Conservation (phyloP, 768 basidiomycete genomes). For the Tylopilus rubrobrunneus region DNA sequence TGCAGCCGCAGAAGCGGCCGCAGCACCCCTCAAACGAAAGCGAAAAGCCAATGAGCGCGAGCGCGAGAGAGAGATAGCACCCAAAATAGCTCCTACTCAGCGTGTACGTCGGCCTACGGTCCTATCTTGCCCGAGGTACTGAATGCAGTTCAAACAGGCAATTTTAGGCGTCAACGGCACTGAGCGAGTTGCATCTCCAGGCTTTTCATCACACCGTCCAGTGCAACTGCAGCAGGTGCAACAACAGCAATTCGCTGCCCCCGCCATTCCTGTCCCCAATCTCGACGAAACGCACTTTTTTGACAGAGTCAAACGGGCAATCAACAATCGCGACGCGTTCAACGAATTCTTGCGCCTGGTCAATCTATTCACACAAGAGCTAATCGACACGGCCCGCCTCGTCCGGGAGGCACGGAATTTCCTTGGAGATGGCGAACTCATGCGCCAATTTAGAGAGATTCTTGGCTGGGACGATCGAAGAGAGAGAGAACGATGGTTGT, state of each 20-base stretch:
- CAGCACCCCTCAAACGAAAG: slow-evolving; percentile 67
- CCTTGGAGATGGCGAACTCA: slow-evolving; percentile 71
- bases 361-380: slow-evolving; percentile 91
- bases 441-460: slow-evolving; percentile 79
- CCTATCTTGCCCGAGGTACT: background rate
- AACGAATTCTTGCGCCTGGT: slow-evolving; percentile 95
- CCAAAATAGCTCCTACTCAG: slow-evolving; percentile 20
- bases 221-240: slow-evolving; percentile 23
- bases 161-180: slow-evolving; percentile 15
- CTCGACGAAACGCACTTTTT: slow-evolving; percentile 81
- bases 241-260: slow-evolving; percentile 17
- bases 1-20: slow-evolving; percentile 33
- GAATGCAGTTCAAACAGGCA: slow-evolving; percentile 22
- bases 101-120: slow-evolving; percentile 18
- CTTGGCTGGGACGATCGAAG: slow-evolving; percentile 82
- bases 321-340: slow-evolving; percentile 73
- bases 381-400: slow-evolving; percentile 82
- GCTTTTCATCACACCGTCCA: slow-evolving; percentile 20
- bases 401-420: slow-evolving; percentile 79
- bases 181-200: slow-evolving; percentile 24
- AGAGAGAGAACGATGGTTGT: slow-evolving; percentile 51
- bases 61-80: slow-evolving; percentile 32
- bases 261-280: slow-evolving; percentile 17
- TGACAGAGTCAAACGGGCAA: slow-evolving; percentile 75
- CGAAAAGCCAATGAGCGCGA: slow-evolving; percentile 50